Conservation (phyloP, 2,329 filamentous ascomycete genomes). For the Phaeosphaeriaceae sp. region DNA sequence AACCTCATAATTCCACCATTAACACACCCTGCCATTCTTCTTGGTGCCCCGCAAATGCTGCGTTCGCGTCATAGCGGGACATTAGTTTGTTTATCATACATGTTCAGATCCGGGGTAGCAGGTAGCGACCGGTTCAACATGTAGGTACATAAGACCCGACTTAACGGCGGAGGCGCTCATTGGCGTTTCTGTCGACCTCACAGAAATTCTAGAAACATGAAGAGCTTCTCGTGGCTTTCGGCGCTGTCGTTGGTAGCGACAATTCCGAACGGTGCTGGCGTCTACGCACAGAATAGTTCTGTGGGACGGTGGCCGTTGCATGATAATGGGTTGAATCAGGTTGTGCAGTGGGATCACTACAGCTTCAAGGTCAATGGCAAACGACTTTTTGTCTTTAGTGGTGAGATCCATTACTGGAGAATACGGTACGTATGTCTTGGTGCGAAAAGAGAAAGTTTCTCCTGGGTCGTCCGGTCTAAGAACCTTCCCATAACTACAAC, state of each 20-base stretch:
- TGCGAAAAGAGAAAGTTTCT: too few species aligned
- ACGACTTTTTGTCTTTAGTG: constrained; percentile 60
- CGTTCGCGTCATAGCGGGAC: constrained; percentile 11
- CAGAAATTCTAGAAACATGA: constrained; percentile 25
- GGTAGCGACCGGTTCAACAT: constrained; percentile 11
- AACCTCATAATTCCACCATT: constrained; percentile 23
- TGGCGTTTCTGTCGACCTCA: constrained; percentile 19
- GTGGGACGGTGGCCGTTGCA: constrained; percentile 55
- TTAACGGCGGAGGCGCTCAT: constrained; percentile 17
- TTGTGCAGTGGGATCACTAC: constrained; percentile 63
- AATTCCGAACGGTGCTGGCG: constrained; percentile 15
- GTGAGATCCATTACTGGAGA: constrained; percentile 61
- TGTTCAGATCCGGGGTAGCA: constrained; percentile 11
- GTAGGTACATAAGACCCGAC: constrained; percentile 20
- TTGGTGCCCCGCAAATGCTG: constrained; percentile 12
- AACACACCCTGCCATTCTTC: constrained; percentile 10
- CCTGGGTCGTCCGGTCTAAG: too few species aligned
- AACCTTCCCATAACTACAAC: background rate
- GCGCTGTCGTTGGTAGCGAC: constrained; percentile 23
- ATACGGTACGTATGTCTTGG: background rate
- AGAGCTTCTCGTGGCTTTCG: constrained; percentile 32
- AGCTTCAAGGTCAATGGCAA: constrained; percentile 61
- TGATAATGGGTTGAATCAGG: constrained; percentile 55
- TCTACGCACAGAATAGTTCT: constrained; percentile 31
- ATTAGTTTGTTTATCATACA: constrained; percentile 15